Base-by-base conservation (phyloP, 139 green algal genomes). In the Haematococcus lacustris region DNA sequence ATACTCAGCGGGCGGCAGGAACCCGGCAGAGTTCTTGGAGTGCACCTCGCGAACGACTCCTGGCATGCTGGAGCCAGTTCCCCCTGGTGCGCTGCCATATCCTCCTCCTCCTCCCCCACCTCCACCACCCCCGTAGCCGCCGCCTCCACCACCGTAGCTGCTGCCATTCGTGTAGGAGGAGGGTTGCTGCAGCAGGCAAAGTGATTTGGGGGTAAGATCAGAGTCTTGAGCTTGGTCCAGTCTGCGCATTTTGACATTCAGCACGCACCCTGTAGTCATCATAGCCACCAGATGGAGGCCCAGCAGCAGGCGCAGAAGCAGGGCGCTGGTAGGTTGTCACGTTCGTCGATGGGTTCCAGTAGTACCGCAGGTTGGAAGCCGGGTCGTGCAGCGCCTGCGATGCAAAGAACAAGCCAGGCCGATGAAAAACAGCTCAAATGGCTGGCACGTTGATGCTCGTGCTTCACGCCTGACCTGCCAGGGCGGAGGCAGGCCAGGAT, bases 341-440 rank as follows among this genome's bases (percentile, higher is more conserved):
- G 66, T 93, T 92, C 17, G 89, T 91, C 1, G 77, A 79, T 7
- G 82, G 79, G 79, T 97, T 93, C 91, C 91, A 97, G 77, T 95
- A 97, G 74, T 97, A 97, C 39, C 74, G 82, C 21, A 84, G 50
- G 0, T 76, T 62, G 4, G 66, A 81, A 1, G 43, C 57, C 1
- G 84, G 76, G 60, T 94, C 88, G 50, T 76, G 83, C 7, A 94
- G 64, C 1, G 79, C 72, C 63, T 84, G 74, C 50, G 50, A 62
- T 68, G 26, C 26, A 30, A 32, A 7, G 25, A 37, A 33, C 25
- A 43, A 53, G 38, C 13, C 3, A 17, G 13, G 59, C 59, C 23
- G 23, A 34, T 32, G 26, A 32, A 66, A 33, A 66, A 13, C 59
- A n/a, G 21, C 59, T 17, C 23, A 41, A 43, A n/a, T 41, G 62